phyloP scores from a whole-genome alignment of 1,284 basidiomycete genomes.

The Pseudozyma hubeiensis region DNA sequence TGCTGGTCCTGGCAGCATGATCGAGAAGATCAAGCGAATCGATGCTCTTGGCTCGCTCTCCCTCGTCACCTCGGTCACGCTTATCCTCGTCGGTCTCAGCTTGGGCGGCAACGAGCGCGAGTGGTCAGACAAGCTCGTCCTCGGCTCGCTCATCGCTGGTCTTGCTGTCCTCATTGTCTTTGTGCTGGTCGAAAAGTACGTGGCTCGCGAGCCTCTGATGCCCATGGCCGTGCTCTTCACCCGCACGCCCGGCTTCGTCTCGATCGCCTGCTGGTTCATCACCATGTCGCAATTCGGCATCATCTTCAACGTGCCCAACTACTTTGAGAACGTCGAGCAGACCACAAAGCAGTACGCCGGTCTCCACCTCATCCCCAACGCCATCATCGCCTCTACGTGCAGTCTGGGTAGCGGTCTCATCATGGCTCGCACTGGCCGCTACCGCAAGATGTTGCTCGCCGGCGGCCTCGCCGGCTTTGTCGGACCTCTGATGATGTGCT shows the following conservation, averaged over 20 bases:
- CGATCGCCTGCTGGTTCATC: slow-evolving; percentile 69
- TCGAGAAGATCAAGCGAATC: slow-evolving; percentile 70
- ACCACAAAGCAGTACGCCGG: slow-evolving; percentile 67
- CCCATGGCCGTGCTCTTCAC: slow-evolving; percentile 69
- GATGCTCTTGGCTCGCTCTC: slow-evolving; percentile 69
- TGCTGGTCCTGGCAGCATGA: slow-evolving; percentile 67
- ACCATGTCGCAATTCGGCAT: slow-evolving; percentile 69
- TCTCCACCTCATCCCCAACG: slow-evolving; percentile 69
- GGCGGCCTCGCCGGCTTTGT: slow-evolving; percentile 64
- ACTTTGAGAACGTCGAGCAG: slow-evolving; percentile 69
- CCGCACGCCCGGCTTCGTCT: slow-evolving; percentile 69
- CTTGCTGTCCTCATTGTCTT: slow-evolving; percentile 73
- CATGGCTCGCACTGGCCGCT: slow-evolving; percentile 69
- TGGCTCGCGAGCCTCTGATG: slow-evolving; percentile 69
- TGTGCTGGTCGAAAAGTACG: slow-evolving; percentile 71
- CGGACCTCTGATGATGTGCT: slow-evolving; percentile 69
- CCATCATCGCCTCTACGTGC: slow-evolving; percentile 68
- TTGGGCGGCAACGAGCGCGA: slow-evolving; percentile 65
- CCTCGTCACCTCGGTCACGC: slow-evolving; percentile 68
- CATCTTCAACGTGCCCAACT: slow-evolving; percentile 68
- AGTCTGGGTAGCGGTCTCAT: slow-evolving; percentile 69
- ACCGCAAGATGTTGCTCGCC: slow-evolving; percentile 66
- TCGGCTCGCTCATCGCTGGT: slow-evolving; percentile 57
- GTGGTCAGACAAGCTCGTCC: slow-evolving; percentile 61
- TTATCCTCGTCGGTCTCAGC: slow-evolving; percentile 68